Conservation (phyloP, 768 basidiomycete genomes). For the Amanita exitialis region DNA sequence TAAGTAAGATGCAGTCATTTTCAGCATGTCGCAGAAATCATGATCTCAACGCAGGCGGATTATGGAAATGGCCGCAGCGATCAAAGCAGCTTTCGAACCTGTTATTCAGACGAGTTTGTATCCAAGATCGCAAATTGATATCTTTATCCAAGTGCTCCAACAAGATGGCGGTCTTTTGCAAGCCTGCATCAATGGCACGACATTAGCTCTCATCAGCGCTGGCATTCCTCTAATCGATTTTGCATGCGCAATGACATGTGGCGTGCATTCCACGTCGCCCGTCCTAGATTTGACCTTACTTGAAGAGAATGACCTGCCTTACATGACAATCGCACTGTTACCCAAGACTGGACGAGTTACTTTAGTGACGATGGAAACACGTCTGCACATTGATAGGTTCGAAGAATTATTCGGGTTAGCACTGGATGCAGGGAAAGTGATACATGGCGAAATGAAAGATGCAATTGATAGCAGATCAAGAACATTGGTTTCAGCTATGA, state of each 20-base stretch:
- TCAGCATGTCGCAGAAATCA: slow-evolving; percentile 3
- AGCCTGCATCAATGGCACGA: slow-evolving; percentile 90
- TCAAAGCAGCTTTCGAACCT: slow-evolving; percentile 94
- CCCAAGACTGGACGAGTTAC: slow-evolving; percentile 81
- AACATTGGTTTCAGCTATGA: slow-evolving; percentile 54
- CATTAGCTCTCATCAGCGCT: slow-evolving; percentile 81
- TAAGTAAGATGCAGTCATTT: slow-evolving; percentile 50
- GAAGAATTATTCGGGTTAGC: slow-evolving; percentile 81
- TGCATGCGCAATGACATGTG: slow-evolving; percentile 82
- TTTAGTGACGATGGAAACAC: slow-evolving; percentile 86
- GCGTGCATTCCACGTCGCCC: slow-evolving; percentile 72
- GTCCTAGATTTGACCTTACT: slow-evolving; percentile 81
- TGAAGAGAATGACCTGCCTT: slow-evolving; percentile 88
- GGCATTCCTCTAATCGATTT: slow-evolving; percentile 90
- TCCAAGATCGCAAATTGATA: slow-evolving; percentile 90
- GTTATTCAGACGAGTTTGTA: slow-evolving; percentile 87
- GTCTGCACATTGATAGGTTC: slow-evolving; percentile 88
- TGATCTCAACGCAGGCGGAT: slow-evolving; percentile 48
- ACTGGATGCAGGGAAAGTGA: slow-evolving; percentile 62
- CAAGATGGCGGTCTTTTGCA: slow-evolving; percentile 90
- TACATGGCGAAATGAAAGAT: slow-evolving; percentile 77
- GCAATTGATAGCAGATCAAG: slow-evolving; percentile 58
- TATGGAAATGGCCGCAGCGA: slow-evolving; percentile 75
- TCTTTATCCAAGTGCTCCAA: slow-evolving; percentile 87
- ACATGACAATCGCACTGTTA: slow-evolving; percentile 82